Evolutionary conservation across 441 rosid genomes (phyloP).

Genomic region (Croton setiger): DNA sequence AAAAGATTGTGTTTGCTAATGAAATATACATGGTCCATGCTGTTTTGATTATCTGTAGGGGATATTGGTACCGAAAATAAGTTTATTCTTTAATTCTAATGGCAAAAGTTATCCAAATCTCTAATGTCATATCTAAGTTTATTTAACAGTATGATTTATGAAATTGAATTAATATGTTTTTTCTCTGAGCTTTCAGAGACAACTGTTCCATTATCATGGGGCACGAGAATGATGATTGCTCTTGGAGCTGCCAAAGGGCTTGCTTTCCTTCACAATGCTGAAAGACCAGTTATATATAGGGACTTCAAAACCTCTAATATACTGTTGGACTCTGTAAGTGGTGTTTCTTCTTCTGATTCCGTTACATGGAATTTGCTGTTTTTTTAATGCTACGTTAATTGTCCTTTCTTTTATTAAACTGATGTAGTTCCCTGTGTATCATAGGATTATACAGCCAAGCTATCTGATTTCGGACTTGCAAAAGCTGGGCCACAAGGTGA

Average conservation of each 20-base stretch:
- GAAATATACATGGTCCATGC: not conserved
- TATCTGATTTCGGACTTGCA: conserved; percentile 98
- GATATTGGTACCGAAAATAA: not conserved
- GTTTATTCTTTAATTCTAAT: not conserved
- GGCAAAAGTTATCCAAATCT: not conserved
- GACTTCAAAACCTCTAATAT: conserved; percentile 98
- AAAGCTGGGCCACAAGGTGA: conserved; percentile 99
- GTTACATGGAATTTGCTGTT: conserved; percentile 10
- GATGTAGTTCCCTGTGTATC: conserved; percentile 20
- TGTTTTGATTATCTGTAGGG: conserved; percentile 9
- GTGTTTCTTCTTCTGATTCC: conserved; percentile 12
- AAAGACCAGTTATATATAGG: conserved; percentile 90
- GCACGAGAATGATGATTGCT: conserved; percentile 96
- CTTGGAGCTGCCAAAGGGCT: conserved; percentile 99
- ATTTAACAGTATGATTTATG: conserved; percentile 9
- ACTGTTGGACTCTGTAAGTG: conserved; percentile 84
- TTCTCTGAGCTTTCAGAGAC: conserved; percentile 55
- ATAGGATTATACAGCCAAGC: conserved; percentile 96
- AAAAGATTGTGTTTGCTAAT: not conserved
- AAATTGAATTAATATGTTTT: conserved; percentile 29
- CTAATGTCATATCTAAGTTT: not conserved
- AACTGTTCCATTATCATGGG: conserved; percentile 76
- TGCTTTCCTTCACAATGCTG: conserved; percentile 97
- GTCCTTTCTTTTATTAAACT: conserved; percentile 11
- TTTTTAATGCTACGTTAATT: not conserved